phyloP scores from a whole-genome alignment of 352 stramenopile species.

The Pythium grandisporangium region DNA sequence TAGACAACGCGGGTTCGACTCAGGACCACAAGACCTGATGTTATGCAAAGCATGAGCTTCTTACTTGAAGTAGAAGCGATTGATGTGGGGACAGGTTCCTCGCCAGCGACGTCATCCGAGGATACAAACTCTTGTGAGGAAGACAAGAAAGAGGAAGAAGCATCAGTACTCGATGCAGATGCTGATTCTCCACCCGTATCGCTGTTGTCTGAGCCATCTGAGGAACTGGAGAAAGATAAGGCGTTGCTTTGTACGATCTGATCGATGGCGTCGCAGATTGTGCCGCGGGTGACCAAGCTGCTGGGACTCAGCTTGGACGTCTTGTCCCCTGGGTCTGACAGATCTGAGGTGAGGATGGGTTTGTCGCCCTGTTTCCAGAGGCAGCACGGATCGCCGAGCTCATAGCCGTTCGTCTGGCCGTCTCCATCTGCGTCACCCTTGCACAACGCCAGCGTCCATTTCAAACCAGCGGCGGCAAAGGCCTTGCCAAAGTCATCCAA shows the following conservation, averaged over 20 bases:
- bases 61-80: too few relatives aligned
- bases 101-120: too few relatives aligned
- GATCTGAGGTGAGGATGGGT: conserved; percentile 5
- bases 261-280: neutral
- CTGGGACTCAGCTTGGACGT: conserved; percentile 5
- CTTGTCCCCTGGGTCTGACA: conserved; percentile 11
- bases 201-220: neutral
- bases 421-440: conserved; percentile 67
- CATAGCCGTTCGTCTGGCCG: conserved; percentile 77
- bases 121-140: too few relatives aligned
- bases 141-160: too few relatives aligned
- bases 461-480: conserved; percentile 32
- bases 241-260: too few relatives aligned
- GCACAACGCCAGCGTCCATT: conserved; percentile 47
- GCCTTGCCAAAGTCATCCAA: conserved; percentile 61
- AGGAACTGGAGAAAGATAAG: too few relatives aligned
- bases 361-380: conserved; percentile 27
- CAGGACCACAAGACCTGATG: too few relatives aligned
- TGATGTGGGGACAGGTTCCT: too few relatives aligned
- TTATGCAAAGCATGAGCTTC: too few relatives aligned
- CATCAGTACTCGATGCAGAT: too few relatives aligned
- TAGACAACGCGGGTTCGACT: too few relatives aligned
- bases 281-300: neutral
- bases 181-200: too few relatives aligned
- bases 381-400: conserved; percentile 81